These are phyloP conservation scores for Plasmodium yoelii DNA, from an alignment of 169 alveolate species.

Conservation along the genomic window DNA sequence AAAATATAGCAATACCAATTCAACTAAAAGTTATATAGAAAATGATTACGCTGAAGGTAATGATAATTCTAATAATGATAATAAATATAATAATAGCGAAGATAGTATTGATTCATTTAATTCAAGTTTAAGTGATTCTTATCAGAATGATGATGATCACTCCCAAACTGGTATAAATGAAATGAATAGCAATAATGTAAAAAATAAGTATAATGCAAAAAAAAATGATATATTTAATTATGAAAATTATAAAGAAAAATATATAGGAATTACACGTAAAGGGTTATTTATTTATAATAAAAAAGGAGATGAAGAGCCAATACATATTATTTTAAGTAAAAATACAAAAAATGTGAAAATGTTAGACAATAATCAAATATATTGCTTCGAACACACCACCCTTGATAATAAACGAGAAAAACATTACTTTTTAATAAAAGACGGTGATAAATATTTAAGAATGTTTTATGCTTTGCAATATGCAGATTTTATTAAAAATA, in stretches of 20 bases:
- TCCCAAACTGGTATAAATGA: constrained; percentile 7
- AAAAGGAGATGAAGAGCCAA: constrained; percentile 61
- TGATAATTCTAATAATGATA: neutral
- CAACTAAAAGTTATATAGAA: neutral
- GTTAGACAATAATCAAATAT: constrained; percentile 33
- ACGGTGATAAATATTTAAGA: constrained; percentile 52
- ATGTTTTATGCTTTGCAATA: constrained; percentile 84
- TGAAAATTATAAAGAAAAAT: constrained; percentile 64
- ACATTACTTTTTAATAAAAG: constrained; percentile 70
- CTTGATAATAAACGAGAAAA: constrained; percentile 26
- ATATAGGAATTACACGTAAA: constrained; percentile 72
- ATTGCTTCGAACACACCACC: constrained; percentile 34
- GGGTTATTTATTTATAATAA: constrained; percentile 50
- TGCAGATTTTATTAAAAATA: constrained; percentile 82
- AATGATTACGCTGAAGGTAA: neutral
- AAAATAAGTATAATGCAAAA: constrained; percentile 19
- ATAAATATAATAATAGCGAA: constrained; percentile 5
- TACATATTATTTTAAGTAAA: constrained; percentile 29
- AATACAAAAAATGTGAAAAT: constrained; percentile 40
- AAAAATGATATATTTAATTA: constrained; percentile 13
- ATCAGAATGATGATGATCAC: neutral
- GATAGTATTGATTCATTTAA: neutral
- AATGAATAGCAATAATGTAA: constrained; percentile 7
- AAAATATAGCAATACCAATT: no score
- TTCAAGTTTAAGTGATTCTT: neutral